Conservation (phyloP, 805 yeast genomes). For the Candida hungchunana region DNA sequence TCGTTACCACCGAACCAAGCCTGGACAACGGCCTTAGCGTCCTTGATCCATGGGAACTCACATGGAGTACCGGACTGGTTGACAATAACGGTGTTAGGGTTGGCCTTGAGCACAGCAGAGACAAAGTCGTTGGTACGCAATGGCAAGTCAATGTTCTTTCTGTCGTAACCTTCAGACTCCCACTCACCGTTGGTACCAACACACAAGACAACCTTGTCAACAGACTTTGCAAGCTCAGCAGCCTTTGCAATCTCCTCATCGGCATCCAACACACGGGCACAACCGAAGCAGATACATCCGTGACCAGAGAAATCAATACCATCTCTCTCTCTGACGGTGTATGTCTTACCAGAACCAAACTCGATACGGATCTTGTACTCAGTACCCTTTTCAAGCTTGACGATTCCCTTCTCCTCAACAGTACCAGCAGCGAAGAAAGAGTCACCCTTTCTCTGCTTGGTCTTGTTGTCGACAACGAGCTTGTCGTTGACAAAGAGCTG, state of each 20-base stretch:
- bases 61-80: slow-evolving; percentile 63
- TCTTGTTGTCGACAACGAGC: slow-evolving; percentile 51
- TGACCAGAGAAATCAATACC: slow-evolving; percentile 29
- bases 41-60: slow-evolving; percentile 47
- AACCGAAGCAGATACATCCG: slow-evolving; percentile 33
- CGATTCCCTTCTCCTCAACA: slow-evolving; percentile 40
- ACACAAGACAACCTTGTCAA: slow-evolving; percentile 48
- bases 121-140: slow-evolving; percentile 44
- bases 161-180: slow-evolving; percentile 60
- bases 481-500: slow-evolving; percentile 34
- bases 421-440: slow-evolving; percentile 54
- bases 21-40: slow-evolving; percentile 44
- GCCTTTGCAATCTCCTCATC: slow-evolving; percentile 37
- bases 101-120: slow-evolving; percentile 42
- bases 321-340: slow-evolving; percentile 6
- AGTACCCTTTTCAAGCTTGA: slow-evolving; percentile 39
- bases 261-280: slow-evolving; percentile 25
- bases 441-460: slow-evolving; percentile 44
- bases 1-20: slow-evolving; percentile 62
- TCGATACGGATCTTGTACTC: slow-evolving; percentile 42
- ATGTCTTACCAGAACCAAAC: slow-evolving; percentile 48
- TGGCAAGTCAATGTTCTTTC: slow-evolving; percentile 49
- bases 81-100: slow-evolving; percentile 48
- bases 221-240: slow-evolving; percentile 42
- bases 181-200: slow-evolving; percentile 52